phyloP scores from a whole-genome alignment of 1,284 basidiomycete genomes.

The Mycosarcoma maydis region DNA sequence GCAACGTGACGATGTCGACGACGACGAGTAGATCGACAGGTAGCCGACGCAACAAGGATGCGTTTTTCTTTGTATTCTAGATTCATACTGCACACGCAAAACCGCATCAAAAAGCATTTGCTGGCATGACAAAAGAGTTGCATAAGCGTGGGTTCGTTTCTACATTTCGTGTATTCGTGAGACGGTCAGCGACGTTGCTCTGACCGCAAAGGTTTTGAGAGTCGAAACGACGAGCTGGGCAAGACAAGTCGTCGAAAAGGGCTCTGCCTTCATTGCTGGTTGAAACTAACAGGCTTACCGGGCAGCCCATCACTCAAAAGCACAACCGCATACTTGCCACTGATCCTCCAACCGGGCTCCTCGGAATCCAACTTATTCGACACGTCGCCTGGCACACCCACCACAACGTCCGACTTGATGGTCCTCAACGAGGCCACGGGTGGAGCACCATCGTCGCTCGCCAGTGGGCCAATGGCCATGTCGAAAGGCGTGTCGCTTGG shows the following conservation, averaged over 20 bases:
- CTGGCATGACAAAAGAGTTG: no score
- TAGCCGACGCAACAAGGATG: no score
- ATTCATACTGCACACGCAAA: no score
- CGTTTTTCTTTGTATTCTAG: no score
- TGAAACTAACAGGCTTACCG: conserved; percentile 45
- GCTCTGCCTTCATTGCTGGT: conserved; percentile 29
- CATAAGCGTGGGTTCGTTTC: background rate
- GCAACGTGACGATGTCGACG: conserved; percentile 29
- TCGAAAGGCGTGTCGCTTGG: conserved; percentile 90
- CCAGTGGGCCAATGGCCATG: conserved; percentile 91
- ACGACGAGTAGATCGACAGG: conserved; percentile 26
- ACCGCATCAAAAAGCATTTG: no score
- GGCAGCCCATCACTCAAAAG: conserved; percentile 52
- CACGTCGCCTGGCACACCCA: conserved; percentile 76
- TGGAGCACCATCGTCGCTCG: conserved; percentile 86
- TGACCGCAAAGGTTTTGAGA: no score
- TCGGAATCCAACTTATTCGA: conserved; percentile 76
- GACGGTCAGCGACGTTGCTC: no score
- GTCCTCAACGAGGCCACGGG: conserved; percentile 71
- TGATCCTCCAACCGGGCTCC: conserved; percentile 80
- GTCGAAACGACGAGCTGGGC: no score
- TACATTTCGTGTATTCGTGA: background rate
- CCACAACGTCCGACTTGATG: conserved; percentile 74
- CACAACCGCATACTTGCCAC: conserved; percentile 77
- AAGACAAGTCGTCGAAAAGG: no score